A percentile compares a stretch with the other conserved stretches of the same genome.
Conservation (phyloP, 2,329 filamentous ascomycete species). For the Teratosphaeria viscida region DNA sequence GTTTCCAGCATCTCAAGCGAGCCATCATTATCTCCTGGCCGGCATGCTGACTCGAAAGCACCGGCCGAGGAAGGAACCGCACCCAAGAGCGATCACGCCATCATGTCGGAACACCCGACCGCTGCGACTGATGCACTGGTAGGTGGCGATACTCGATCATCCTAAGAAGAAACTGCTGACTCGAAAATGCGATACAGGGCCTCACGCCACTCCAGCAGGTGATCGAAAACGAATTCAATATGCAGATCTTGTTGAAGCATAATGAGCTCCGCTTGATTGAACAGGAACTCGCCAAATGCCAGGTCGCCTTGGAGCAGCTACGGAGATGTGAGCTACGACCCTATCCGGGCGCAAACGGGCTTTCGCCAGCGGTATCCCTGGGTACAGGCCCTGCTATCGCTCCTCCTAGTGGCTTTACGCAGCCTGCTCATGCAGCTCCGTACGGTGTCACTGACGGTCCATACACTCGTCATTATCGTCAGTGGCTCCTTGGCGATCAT, state of each 20-base stretch:
- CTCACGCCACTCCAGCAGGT: conserved; percentile 53
- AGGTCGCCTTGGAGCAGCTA: conserved; percentile 84
- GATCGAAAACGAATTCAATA: conserved; percentile 77
- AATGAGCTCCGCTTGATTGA: conserved; percentile 89
- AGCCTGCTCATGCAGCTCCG: conserved; percentile 70
- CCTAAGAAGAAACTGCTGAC: not conserved
- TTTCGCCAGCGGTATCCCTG: conserved; percentile 57
- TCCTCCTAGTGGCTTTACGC: conserved; percentile 49
- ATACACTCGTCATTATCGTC: conserved; percentile 87
- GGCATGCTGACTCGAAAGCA: not conserved
- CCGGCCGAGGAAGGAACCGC: conserved; percentile 3
- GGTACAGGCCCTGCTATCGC: conserved; percentile 64
- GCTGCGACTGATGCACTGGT: not conserved
- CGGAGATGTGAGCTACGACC: conserved; percentile 87
- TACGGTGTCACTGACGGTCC: conserved; percentile 88
- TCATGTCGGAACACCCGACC: not conserved
- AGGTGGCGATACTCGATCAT: not conserved
- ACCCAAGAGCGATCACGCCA: conserved; percentile 3
- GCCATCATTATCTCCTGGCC: not conserved
- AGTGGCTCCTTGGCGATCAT: conserved; percentile 85
- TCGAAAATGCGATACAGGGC: not conserved
- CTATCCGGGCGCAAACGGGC: conserved; percentile 62
- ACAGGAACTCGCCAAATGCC: conserved; percentile 91
- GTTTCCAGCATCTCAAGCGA: not conserved
- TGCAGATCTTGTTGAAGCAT: conserved; percentile 89